A percentile compares a stretch with the other conserved stretches of the same genome.
Evolutionary conservation across 1,284 basidiomycete species (phyloP).

Genomic region (Peniophora sp.): DNA sequence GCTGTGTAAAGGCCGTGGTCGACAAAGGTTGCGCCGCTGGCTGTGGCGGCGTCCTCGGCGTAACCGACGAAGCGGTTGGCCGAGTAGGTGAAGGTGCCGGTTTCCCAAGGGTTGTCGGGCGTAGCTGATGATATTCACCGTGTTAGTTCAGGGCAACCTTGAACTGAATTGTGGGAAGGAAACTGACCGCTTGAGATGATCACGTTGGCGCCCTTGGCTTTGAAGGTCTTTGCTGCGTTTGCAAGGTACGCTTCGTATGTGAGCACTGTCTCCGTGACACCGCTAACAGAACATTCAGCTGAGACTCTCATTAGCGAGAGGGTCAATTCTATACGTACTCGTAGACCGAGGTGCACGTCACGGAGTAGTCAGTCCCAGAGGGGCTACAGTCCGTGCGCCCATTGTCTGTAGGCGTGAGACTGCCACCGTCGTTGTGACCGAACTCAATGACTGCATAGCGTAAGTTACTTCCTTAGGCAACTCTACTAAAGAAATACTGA

Average conservation of each 20-base stretch:
- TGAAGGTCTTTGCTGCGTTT: slow-evolving; percentile 32
- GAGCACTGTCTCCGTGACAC: not conserved
- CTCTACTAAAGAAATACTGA: too few species aligned
- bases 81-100: slow-evolving; percentile 22
- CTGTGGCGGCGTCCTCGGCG: slow-evolving; percentile 29
- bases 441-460: slow-evolving; percentile 38
- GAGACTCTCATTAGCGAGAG: not conserved
- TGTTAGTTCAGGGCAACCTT: too few species aligned
- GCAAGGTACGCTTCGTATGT: slow-evolving; percentile 20
- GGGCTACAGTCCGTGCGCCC: slow-evolving; percentile 16
- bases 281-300: slow-evolving; percentile 2
- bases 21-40: slow-evolving; percentile 33
- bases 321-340: slow-evolving; percentile 3
- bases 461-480: not conserved
- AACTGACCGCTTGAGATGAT: slow-evolving; percentile 34
- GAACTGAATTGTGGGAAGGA: too few species aligned
- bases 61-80: slow-evolving; percentile 38
- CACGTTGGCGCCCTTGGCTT: slow-evolving; percentile 37
- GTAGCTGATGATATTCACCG: slow-evolving; percentile 20
- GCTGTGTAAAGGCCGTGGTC: slow-evolving; percentile 39
- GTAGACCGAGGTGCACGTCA: slow-evolving; percentile 4
- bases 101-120: slow-evolving; percentile 36
- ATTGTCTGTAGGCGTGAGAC: slow-evolving; percentile 17
- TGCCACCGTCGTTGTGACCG: slow-evolving; percentile 35
- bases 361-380: slow-evolving; percentile 23